A percentile compares a stretch with the other conserved stretches of the same genome.
These are phyloP conservation scores for Coelastrella sp. DNA, from an alignment of 139 green algal genomes.

Conservation along the genomic window DNA sequence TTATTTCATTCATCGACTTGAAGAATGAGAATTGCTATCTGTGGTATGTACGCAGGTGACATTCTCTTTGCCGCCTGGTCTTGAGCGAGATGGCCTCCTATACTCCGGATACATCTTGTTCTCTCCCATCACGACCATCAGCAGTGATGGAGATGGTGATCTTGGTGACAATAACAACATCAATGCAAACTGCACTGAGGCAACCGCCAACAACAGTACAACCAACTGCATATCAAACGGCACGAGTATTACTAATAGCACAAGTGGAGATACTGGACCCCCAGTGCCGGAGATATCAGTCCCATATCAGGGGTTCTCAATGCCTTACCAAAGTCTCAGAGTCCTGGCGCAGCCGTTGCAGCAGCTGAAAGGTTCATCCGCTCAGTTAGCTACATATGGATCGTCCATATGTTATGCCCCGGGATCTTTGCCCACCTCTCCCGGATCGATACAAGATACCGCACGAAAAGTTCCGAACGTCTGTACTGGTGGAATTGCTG, in stretches of 20 bases:
- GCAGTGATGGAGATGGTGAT: background rate
- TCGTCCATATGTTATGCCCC: conserved; percentile 10
- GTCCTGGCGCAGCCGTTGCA: background rate
- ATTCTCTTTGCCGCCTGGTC: background rate
- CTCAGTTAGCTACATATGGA: background rate
- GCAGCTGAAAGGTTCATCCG: background rate
- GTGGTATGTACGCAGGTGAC: background rate
- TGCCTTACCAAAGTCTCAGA: background rate
- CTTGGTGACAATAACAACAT: too few species aligned
- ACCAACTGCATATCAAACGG: background rate
- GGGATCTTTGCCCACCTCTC: background rate
- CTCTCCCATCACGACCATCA: background rate
- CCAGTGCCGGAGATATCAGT: background rate
- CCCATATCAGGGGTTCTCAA: conserved; percentile 16
- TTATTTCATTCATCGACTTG: background rate
- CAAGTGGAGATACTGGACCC: background rate
- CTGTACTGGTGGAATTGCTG: conserved; percentile 4
- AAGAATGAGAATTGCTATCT: background rate
- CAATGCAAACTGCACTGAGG: too few species aligned
- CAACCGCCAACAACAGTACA: too few species aligned
- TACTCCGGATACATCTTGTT: conserved; percentile 7
- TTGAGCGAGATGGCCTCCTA: background rate
- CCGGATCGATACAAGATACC: background rate
- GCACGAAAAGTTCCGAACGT: background rate
- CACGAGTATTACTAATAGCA: background rate